These are phyloP conservation scores for Dryas octopetala DNA, from an alignment of 306 rosid genomes.

Conservation along the genomic window DNA sequence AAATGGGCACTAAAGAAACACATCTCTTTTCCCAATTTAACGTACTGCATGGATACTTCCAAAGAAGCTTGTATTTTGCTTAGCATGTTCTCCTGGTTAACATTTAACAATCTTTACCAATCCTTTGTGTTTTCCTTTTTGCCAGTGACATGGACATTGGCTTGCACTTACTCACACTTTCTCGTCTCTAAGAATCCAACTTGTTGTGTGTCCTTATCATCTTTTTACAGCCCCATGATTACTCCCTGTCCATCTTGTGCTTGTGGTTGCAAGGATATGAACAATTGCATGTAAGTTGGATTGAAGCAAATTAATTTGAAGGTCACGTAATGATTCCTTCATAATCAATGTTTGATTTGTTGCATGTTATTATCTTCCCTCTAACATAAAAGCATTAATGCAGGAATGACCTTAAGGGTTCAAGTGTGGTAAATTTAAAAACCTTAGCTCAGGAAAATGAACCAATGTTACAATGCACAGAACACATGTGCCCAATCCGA, in stretches of 20 bases:
- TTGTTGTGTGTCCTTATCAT: conserved; percentile 61
- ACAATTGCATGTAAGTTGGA: conserved; percentile 24
- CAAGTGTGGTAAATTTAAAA: not conserved
- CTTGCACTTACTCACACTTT: conserved; percentile 61
- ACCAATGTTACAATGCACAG: conserved; percentile 60
- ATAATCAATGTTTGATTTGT: not conserved
- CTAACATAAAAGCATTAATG: conserved; percentile 19
- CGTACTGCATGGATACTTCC: too few relatives aligned
- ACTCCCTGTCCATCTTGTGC: conserved; percentile 64
- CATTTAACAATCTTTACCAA: too few relatives aligned
- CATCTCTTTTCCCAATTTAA: too few relatives aligned
- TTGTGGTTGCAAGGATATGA: conserved; percentile 51
- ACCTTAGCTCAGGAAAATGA: conserved; percentile 29
- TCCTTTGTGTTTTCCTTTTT: not conserved
- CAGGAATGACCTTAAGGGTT: conserved; percentile 43
- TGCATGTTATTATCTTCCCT: not conserved
- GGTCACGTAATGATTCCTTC: not conserved
- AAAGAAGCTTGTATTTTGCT: too few relatives aligned
- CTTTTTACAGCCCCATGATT: conserved; percentile 60
- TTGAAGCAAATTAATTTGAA: not conserved
- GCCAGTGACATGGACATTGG: conserved; percentile 73
- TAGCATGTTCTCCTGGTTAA: too few relatives aligned
- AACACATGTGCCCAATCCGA: conserved; percentile 57
- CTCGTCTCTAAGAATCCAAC: conserved; percentile 60
- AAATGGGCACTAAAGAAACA: not conserved